Evolutionary conservation across 805 yeast species (phyloP).

Genomic region (Sungouiozyma intestinalis): DNA sequence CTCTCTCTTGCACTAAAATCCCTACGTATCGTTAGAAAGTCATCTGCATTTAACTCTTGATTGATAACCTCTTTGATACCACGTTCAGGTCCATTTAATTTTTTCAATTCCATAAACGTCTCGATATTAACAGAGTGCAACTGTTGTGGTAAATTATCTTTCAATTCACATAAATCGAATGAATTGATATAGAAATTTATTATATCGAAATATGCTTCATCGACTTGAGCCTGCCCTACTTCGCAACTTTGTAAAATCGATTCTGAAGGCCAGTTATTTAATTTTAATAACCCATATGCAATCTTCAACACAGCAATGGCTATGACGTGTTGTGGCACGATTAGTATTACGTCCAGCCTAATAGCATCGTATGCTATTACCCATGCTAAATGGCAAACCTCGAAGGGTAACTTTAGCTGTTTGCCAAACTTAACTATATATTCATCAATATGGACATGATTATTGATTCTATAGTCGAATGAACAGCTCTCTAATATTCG

Average conservation of each 20-base stretch:
- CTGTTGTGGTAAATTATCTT: slow-evolving; percentile 29
- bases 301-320: slow-evolving; percentile 60
- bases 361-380: slow-evolving; percentile 62
- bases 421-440: slow-evolving; percentile 53
- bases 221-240: slow-evolving; percentile 26
- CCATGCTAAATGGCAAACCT: slow-evolving; percentile 55
- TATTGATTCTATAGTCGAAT: slow-evolving; percentile 66
- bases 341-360: slow-evolving; percentile 56
- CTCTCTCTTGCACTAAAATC: slow-evolving; percentile 34
- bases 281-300: slow-evolving; percentile 39
- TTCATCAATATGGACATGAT: slow-evolving; percentile 44
- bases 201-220: slow-evolving; percentile 45
- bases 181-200: slow-evolving; percentile 52
- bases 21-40: slow-evolving; percentile 32
- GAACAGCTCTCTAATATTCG: slow-evolving; percentile 65
- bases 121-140: slow-evolving; percentile 20
- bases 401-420: slow-evolving; percentile 35
- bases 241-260: slow-evolving; percentile 18
- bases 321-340: slow-evolving; percentile 64
- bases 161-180: slow-evolving; percentile 41
- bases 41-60: slow-evolving; percentile 33
- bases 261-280: slow-evolving; percentile 12
- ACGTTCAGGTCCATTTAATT: slow-evolving; percentile 32
- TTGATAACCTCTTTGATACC: slow-evolving; percentile 23
- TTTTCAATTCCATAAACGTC: slow-evolving; percentile 34